Base-by-base conservation (phyloP, 768 basidiomycete species). In the Lactarius sp. region DNA sequence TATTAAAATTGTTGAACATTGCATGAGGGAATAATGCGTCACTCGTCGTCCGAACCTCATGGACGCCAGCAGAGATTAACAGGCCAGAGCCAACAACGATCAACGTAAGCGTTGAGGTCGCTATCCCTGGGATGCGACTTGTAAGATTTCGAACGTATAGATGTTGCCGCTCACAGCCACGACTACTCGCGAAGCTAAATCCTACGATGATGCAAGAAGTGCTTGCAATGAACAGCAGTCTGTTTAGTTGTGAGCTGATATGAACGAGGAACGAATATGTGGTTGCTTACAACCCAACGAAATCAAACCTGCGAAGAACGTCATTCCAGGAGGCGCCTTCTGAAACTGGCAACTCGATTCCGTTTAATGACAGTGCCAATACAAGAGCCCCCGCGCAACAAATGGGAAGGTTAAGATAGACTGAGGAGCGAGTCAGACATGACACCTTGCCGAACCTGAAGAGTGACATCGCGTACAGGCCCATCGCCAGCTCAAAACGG, bases 381-480 rank as follows among this genome's bases (percentile, higher is more conserved):
- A 90, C 78, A 10, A 82, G 61, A 64, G 81, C 79, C 20, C 87
- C 86, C 33, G 84, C 65, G 33, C 82, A 71, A 71, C 87, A 89
- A 57, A 93, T 76, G 20, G 91, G 91, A 53, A 93, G 77, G 75
- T 93, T 94, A 73, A 94, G 79, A 72, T 85, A 92, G 73, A 94
- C 91, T 93, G 73, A 44, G 42, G 14, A 33, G 60, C 51, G 52
- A 33, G 54, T 55, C 62, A 69, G 70, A 61, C 66, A 67, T 54
- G 52, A 60, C 42, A 64, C 56, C 56, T 52, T 41, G 36, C 59
- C 58, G 58, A 54, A 62, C 59, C 10, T 10, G 13, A 46, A 47
- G 59, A 49, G 49, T 22, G 53, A 66, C 58, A 64, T 65, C 64
- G 80, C 91, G 76, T 75, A 93, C 91, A 94, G 56, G 84, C 88